Conservation (phyloP, 2,329 filamentous ascomycete species). For the Rhynchosporium agropyri region DNA sequence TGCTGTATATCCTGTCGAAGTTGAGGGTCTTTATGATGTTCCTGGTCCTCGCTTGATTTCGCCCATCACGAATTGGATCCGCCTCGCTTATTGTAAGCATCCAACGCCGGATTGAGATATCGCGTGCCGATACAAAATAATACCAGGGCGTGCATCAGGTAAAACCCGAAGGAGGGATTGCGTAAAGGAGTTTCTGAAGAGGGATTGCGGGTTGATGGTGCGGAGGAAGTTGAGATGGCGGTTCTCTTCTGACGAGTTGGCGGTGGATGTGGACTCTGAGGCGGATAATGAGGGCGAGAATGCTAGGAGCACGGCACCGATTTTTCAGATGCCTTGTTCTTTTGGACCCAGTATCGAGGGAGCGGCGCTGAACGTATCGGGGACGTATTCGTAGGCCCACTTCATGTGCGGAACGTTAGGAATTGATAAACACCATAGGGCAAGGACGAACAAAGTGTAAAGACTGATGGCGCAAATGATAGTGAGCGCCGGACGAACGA, state of each 20-base stretch:
- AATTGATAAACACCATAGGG: slow-evolving; percentile 20
- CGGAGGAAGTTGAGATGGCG: background rate
- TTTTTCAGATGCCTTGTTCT: slow-evolving; percentile 12
- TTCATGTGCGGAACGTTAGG: slow-evolving; percentile 5
- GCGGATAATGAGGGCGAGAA: slow-evolving; percentile 14
- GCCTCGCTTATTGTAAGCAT: background rate
- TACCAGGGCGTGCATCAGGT: slow-evolving; percentile 23
- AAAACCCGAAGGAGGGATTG: slow-evolving; percentile 20
- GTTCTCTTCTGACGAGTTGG: background rate
- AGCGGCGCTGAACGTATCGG: background rate
- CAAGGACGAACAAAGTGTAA: slow-evolving; percentile 13
- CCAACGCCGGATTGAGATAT: slow-evolving; percentile 1
- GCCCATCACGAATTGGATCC: too few species aligned
- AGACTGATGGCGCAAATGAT: background rate
- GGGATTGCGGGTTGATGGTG: background rate
- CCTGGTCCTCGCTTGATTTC: too few species aligned
- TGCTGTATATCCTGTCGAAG: too few species aligned
- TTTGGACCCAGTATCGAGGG: background rate
- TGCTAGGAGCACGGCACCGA: slow-evolving; percentile 15
- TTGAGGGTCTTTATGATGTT: too few species aligned
- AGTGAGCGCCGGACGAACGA: background rate
- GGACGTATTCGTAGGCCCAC: background rate
- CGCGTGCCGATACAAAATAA: slow-evolving; percentile 21
- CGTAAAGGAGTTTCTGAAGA: slow-evolving; percentile 17
- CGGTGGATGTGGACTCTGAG: background rate